phyloP scores from a whole-genome alignment of 805 yeast species.

The Henningerozyma blattae region DNA sequence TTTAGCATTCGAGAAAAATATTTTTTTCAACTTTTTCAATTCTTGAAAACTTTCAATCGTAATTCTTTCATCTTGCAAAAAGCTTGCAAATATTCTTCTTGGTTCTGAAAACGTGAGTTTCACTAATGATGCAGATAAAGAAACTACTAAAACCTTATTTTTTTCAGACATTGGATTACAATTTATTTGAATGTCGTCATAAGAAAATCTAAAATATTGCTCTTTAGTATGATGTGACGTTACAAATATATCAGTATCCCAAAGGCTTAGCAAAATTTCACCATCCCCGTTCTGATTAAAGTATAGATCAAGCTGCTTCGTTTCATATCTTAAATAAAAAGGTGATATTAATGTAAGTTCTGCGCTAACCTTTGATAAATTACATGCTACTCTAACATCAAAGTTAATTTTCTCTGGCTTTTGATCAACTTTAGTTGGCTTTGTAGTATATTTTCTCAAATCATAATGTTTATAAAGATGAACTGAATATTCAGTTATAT shows the following conservation, averaged over 20 bases:
- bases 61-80: conserved; percentile 17
- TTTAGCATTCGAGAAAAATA: conserved; percentile 1
- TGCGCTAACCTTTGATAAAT: conserved; percentile 13
- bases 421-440: background rate
- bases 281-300: conserved; percentile 9
- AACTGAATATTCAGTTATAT: conserved; percentile 5
- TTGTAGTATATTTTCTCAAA: background rate
- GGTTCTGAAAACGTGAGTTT: conserved; percentile 21
- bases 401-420: background rate
- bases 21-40: conserved; percentile 5
- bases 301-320: conserved; percentile 11
- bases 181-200: conserved; percentile 12
- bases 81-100: conserved; percentile 13
- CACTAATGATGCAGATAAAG: conserved; percentile 11
- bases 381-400: background rate
- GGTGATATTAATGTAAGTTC: conserved; percentile 18
- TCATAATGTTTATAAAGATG: background rate
- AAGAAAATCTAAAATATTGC: conserved; percentile 16
- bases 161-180: conserved; percentile 1
- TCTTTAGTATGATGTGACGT: conserved; percentile 18
- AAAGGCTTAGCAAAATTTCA: conserved; percentile 9
- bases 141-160: conserved; percentile 1
- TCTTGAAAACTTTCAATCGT: conserved; percentile 11
- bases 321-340: conserved; percentile 12
- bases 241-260: conserved; percentile 16